Conservation (phyloP, 805 yeast genomes). For the Barnettozyma siamensis region DNA sequence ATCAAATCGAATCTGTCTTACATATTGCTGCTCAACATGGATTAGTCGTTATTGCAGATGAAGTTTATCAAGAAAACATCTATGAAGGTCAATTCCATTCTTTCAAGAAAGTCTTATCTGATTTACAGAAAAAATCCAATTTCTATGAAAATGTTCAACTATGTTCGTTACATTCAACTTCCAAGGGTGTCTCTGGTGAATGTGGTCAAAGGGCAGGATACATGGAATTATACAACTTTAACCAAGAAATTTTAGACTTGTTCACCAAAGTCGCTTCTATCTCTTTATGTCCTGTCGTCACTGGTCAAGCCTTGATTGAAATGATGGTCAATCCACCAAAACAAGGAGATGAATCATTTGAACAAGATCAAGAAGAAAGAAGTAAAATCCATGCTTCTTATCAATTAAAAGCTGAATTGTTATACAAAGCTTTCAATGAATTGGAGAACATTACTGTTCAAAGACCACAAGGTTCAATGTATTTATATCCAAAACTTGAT, state of each 20-base stretch:
- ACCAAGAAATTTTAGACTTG: conserved; percentile 59
- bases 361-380: conserved; percentile 58
- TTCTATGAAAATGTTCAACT: conserved; percentile 69
- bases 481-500: conserved; percentile 76
- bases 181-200: conserved; percentile 96
- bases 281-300: conserved; percentile 87
- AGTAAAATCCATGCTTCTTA: conserved; percentile 56
- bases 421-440: conserved; percentile 64
- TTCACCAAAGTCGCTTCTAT: conserved; percentile 85
- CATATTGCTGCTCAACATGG: conserved; percentile 81
- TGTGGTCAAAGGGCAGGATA: conserved; percentile 99
- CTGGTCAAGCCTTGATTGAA: conserved; percentile 92
- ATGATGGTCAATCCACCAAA: conserved; percentile 90
- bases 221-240: conserved; percentile 87
- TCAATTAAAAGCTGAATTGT: conserved; percentile 51
- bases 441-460: conserved; percentile 85
- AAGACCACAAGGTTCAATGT: conserved; percentile 97
- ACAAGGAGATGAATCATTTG: conserved; percentile 70
- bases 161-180: conserved; percentile 94
- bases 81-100: conserved; percentile 79
- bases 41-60: conserved; percentile 89
- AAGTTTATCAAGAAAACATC: conserved; percentile 93
- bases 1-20: conserved; percentile 65
- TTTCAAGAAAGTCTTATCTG: conserved; percentile 70
- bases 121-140: conserved; percentile 52